These are phyloP conservation scores for Candolleomyces aberdarensis DNA, from an alignment of 768 basidiomycete genomes.

Conservation along the genomic window DNA sequence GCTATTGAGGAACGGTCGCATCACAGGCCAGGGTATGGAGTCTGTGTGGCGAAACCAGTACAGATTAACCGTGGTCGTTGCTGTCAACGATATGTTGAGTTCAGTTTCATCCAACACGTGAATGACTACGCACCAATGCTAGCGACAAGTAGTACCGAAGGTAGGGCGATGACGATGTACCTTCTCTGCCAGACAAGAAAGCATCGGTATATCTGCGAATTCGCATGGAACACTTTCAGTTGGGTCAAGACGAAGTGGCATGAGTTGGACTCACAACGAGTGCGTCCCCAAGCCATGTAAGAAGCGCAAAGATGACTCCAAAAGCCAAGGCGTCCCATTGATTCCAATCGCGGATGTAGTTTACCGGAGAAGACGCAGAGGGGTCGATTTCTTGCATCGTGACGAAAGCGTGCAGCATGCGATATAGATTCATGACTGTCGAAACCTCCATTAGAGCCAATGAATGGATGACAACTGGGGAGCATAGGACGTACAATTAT, in stretches of 20 bases:
- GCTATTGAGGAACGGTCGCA: background rate
- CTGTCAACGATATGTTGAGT: background rate
- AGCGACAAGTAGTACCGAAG: background rate
- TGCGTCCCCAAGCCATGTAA: background rate
- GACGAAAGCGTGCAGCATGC: background rate
- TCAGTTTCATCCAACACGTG: background rate
- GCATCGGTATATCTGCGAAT: conserved; percentile 1
- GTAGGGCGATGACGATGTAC: background rate
- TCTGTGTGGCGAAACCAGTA: background rate
- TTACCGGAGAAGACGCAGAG: background rate
- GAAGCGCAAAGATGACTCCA: background rate
- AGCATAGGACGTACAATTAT: background rate
- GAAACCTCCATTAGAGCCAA: background rate
- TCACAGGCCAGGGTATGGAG: background rate
- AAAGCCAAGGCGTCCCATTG: background rate
- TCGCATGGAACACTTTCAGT: background rate
- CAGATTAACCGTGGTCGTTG: background rate
- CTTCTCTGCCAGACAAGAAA: conserved; percentile 3
- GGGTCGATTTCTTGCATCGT: background rate
- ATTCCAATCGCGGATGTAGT: background rate
- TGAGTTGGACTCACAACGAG: background rate
- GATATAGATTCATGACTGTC: background rate
- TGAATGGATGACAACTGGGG: background rate
- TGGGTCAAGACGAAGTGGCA: no score
- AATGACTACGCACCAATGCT: background rate